phyloP scores from a whole-genome alignment of 2,329 filamentous ascomycete genomes.

The Alternaria hordeiaustralica region DNA sequence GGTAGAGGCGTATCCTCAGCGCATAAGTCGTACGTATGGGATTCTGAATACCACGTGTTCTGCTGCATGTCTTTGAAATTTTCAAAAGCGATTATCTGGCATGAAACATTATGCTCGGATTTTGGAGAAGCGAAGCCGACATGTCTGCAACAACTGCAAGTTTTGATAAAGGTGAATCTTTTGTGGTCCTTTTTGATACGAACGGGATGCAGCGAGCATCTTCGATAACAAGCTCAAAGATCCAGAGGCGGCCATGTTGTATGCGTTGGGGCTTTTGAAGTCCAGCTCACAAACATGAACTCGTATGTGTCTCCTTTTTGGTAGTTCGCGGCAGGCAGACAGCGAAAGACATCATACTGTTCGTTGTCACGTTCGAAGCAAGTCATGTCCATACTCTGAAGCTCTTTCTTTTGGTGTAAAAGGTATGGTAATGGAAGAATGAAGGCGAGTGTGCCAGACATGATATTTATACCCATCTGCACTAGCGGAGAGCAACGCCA shows the following conservation, averaged over 20 bases:
- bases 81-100: not conserved
- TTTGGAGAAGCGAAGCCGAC: not conserved
- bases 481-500: not conserved
- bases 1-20: not conserved
- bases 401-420: not conserved
- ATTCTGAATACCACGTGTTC: not conserved
- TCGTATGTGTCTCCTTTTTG: accelerated
- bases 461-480: not conserved
- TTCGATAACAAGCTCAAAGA: not conserved
- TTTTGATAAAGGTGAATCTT: not conserved
- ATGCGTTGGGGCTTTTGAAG: not conserved
- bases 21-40: not conserved
- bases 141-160: accelerated
- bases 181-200: not conserved
- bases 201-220: not conserved
- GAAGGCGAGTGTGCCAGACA: not conserved
- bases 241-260: not conserved
- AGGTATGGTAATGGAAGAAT: not conserved
- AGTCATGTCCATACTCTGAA: too few relatives aligned
- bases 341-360: not conserved
- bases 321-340: not conserved
- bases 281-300: not conserved
- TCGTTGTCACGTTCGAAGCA: too few relatives aligned
- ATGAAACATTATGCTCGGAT: not conserved
- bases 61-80: not conserved